A percentile compares a stretch with the other conserved stretches of the same genome.
These are phyloP conservation scores for Chalaropsis thielavioides DNA, from an alignment of 2,329 filamentous ascomycete species.

Conservation along the genomic window DNA sequence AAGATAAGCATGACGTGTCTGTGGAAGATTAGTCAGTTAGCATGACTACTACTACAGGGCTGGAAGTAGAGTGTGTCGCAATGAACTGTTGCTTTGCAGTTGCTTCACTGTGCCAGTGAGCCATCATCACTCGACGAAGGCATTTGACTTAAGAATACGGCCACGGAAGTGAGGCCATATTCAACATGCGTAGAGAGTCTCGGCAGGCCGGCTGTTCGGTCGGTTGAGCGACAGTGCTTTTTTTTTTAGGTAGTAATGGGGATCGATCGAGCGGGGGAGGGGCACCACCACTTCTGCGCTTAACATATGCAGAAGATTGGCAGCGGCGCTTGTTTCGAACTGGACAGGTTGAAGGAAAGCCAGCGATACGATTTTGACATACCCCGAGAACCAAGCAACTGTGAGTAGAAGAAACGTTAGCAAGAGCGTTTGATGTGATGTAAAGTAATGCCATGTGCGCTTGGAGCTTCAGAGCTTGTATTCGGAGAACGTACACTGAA, in stretches of 20 bases:
- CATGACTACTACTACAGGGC: neutral
- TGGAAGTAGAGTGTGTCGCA: neutral
- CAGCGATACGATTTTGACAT: slow-evolving; percentile 22
- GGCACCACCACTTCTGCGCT: neutral
- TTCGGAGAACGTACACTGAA: slow-evolving; percentile 59
- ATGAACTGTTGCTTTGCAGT: neutral
- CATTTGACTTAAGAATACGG: neutral
- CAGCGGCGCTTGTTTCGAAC: neutral
- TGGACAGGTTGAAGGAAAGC: neutral
- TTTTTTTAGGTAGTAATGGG: neutral
- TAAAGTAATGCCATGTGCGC: slow-evolving; percentile 17
- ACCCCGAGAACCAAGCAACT: slow-evolving; percentile 75
- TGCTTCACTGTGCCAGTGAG: neutral
- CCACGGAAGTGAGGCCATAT: neutral
- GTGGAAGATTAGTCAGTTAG: slow-evolving; percentile 10
- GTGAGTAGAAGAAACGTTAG: slow-evolving; percentile 25
- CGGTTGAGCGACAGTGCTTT: neutral
- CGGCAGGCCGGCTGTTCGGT: neutral
- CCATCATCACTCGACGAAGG: neutral
- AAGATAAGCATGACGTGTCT: slow-evolving; percentile 81
- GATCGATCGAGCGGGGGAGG: slow-evolving; percentile 5
- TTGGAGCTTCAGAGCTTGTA: neutral
- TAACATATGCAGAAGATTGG: neutral
- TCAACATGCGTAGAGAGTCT: neutral
- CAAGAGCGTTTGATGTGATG: slow-evolving; percentile 17